Evolutionary conservation across 192 early-diverging fungal species (phyloP), one percentile per base, ranked within the genome.

Genomic region (Gigaspora rosea): DNA sequence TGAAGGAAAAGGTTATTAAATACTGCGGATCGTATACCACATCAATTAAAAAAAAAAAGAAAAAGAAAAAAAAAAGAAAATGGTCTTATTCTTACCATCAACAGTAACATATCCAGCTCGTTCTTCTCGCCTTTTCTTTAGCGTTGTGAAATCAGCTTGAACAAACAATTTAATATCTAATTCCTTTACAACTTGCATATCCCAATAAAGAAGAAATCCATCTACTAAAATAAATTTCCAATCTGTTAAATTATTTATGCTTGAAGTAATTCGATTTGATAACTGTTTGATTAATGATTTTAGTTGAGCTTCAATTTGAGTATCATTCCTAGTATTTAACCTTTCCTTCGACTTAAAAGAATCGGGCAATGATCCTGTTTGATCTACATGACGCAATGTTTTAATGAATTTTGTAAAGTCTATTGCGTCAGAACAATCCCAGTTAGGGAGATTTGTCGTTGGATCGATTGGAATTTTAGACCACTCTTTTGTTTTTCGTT

Each of bases 381-480:
- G 61, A 50, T 75, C 82, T 18, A 80, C 69, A 49, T 82, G 66
- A 35, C 68, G 49, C 16, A 89, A 59, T 2, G 72, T 78, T 7
- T 66, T 35, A 41, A 75, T 74, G 67, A 90, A 64, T 13, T 59
- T 13, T 1, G 50, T 4, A 47, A 88, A 87, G 58, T 93, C 91
- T n/a, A 93, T 82, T 3, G 91, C 84, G 16, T 85, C 88, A 6
- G 91, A 91, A 47, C 91, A 92, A 82, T 95, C 94, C 94, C 94
- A 95, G 76, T 95, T 92, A 59, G 85, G 79, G 8, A 89, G 74
- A 7, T 85, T 82, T 4, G 86, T 86, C 35, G 80, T 82, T 10
- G 79, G 71, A 78, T 93, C 82, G 4, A 88, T 71, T 16, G 93
- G 93, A n/a, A 94, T 88, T 22, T 91, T 80, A 70, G 20, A 73